phyloP scores from a whole-genome alignment of 2,329 filamentous ascomycete species.

The Calonectria fujianensis region DNA sequence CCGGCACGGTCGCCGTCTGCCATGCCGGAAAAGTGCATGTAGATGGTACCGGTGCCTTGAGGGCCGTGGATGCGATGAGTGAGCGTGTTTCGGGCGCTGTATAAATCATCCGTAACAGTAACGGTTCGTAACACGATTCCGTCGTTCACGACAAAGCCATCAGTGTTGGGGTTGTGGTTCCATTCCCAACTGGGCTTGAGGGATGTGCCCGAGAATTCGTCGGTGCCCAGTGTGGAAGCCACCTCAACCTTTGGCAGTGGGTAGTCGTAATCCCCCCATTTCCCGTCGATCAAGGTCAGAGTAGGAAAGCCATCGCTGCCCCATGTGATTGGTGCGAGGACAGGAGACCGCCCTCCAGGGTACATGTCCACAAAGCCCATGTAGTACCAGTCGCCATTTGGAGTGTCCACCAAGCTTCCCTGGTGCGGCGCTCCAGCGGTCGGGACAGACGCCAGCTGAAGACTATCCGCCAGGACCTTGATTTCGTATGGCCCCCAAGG shows the following conservation, averaged over 20 bases:
- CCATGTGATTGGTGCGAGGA: conserved; percentile 74
- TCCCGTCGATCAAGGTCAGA: conserved; percentile 63
- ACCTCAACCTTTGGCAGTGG: conserved; percentile 56
- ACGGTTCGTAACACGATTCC: conserved; percentile 69
- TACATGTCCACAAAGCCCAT: conserved; percentile 74
- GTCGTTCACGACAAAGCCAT: conserved; percentile 65
- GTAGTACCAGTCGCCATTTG: conserved; percentile 74
- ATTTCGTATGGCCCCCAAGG: conserved; percentile 72
- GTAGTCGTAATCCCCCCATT: conserved; percentile 68
- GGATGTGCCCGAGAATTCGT: conserved; percentile 65
- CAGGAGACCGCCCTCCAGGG: conserved; percentile 74
- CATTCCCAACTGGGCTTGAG: conserved; percentile 73
- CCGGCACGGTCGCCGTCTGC: conserved; percentile 71
- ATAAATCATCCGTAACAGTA: conserved; percentile 71
- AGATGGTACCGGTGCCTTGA: conserved; percentile 68
- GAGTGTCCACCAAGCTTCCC: conserved; percentile 72
- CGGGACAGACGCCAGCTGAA: conserved; percentile 62
- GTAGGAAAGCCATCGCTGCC: conserved; percentile 70
- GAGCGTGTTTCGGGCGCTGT: conserved; percentile 67
- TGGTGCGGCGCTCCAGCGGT: conserved; percentile 71
- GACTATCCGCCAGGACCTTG: conserved; percentile 64
- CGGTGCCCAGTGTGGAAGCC: conserved; percentile 52
- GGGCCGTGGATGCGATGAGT: conserved; percentile 68
- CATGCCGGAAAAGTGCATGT: conserved; percentile 69
- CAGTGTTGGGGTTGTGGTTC: conserved; percentile 76